Evolutionary conservation across 176 grass and related monocot species (phyloP).

Genomic region (Aegilops speltoides): DNA sequence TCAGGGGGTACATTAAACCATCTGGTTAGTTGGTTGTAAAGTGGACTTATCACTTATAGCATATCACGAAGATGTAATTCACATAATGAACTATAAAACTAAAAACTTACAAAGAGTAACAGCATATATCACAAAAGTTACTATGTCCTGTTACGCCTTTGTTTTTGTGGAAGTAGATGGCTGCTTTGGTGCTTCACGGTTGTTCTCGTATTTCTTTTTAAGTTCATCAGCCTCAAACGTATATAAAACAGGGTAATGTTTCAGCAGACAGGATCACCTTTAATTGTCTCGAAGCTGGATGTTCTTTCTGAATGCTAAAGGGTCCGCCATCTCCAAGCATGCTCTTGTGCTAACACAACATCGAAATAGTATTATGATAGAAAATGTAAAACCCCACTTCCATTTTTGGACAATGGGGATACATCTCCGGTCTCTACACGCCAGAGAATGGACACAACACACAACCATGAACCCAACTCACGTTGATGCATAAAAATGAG

Average conservation of each 20-base stretch:
- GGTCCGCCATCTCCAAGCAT: slow-evolving; percentile 7
- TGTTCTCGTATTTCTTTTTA: slow-evolving; percentile 51
- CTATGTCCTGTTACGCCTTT: slow-evolving; percentile 28
- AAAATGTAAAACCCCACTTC: neutral
- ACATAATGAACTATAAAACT: neutral
- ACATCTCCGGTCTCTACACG: neutral
- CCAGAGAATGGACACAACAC: neutral
- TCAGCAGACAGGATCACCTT: slow-evolving; percentile 27
- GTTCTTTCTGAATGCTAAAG: slow-evolving; percentile 22
- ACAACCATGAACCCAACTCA: neutral
- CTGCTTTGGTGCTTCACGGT: slow-evolving; percentile 19
- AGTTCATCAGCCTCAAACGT: slow-evolving; percentile 41
- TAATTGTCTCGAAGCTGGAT: slow-evolving; percentile 26
- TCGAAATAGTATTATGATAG: slow-evolving; percentile 18
- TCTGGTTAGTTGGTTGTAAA: too few species aligned
- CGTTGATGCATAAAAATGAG: slow-evolving; percentile 16
- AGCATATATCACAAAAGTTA: neutral
- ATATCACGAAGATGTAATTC: slow-evolving; percentile 16
- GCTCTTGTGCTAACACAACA: slow-evolving; percentile 26
- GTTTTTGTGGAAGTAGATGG: slow-evolving; percentile 30
- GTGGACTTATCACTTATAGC: neutral
- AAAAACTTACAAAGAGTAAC: neutral
- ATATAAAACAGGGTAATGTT: slow-evolving; percentile 57
- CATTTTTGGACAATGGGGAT: neutral
- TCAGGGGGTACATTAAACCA: too few species aligned